Evolutionary conservation across 495 filamentous ascomycete genomes (phyloP).

Genomic region (Penicillium paxilli): DNA sequence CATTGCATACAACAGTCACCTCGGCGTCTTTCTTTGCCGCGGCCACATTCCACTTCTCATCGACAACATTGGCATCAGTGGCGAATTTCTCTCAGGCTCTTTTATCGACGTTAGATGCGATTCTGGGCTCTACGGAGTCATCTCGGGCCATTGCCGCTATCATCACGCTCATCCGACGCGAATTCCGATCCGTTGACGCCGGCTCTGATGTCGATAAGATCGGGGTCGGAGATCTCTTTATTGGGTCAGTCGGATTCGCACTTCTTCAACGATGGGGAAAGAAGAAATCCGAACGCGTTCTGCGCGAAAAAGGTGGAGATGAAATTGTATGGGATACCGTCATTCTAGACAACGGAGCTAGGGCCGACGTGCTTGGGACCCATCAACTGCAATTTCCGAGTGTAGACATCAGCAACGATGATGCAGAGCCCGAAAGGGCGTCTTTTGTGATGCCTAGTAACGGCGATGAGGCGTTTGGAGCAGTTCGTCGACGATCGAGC

Average conservation of each 20-base stretch:
- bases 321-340: constrained; percentile 82
- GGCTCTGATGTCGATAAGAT: constrained; percentile 60
- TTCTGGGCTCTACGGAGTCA: constrained; percentile 76
- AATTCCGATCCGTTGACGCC: constrained; percentile 65
- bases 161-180: constrained; percentile 68
- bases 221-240: constrained; percentile 63
- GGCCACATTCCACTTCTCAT: constrained; percentile 69
- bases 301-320: constrained; percentile 50
- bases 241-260: constrained; percentile 69
- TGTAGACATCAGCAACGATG: constrained; percentile 11
- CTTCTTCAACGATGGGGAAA: constrained; percentile 69
- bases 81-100: constrained; percentile 65
- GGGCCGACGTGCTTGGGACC: constrained; percentile 58
- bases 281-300: constrained; percentile 57
- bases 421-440: constrained; percentile 22
- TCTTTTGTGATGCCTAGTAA: constrained; percentile 42
- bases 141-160: constrained; percentile 80
- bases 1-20: constrained; percentile 61
- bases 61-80: constrained; percentile 59
- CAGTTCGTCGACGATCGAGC: constrained; percentile 43
- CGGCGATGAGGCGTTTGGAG: constrained; percentile 45
- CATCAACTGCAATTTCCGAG: constrained; percentile 30
- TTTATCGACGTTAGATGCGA: constrained; percentile 67
- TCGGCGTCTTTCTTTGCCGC: constrained; percentile 66
- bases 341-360: constrained; percentile 61